Evolutionary conservation across 202 grass and related monocot genomes (phyloP).

Genomic region (Thinopyrum obtusiflorum): DNA sequence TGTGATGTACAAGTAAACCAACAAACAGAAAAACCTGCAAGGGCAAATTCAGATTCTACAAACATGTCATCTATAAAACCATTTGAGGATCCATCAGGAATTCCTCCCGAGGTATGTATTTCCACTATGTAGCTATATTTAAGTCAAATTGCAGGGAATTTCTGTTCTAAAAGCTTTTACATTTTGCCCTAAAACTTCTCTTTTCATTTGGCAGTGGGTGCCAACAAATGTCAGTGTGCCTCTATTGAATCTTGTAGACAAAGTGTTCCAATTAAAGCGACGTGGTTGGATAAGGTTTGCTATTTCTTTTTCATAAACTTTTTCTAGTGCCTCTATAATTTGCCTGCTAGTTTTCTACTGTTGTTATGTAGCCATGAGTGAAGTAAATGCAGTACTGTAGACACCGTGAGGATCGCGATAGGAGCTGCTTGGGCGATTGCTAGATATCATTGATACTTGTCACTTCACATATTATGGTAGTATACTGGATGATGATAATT

Average conservation of each 20-base stretch:
- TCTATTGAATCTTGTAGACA: constrained; percentile 89
- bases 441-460: constrained; percentile 13
- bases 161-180: constrained; percentile 22
- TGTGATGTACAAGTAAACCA: constrained; percentile 43
- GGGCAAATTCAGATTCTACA: constrained; percentile 48
- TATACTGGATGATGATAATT: background rate
- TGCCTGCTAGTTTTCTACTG: constrained; percentile 16
- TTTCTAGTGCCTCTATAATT: constrained; percentile 12
- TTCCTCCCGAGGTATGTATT: constrained; percentile 80
- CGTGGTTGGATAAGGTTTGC: constrained; percentile 91
- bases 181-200: constrained; percentile 18
- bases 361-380: background rate
- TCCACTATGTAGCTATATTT: constrained; percentile 7
- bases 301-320: constrained; percentile 30
- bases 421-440: constrained; percentile 9
- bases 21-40: constrained; percentile 40
- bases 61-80: constrained; percentile 47
- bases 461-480: background rate
- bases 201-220: constrained; percentile 72
- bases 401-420: background rate
- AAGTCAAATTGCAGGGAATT: background rate
- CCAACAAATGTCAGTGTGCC: constrained; percentile 94
- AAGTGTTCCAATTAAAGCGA: constrained; percentile 87
- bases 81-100: constrained; percentile 63
- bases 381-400: constrained; percentile 9